phyloP scores from a whole-genome alignment of 2,329 filamentous ascomycete genomes.

The Aureobasidium sp. region DNA sequence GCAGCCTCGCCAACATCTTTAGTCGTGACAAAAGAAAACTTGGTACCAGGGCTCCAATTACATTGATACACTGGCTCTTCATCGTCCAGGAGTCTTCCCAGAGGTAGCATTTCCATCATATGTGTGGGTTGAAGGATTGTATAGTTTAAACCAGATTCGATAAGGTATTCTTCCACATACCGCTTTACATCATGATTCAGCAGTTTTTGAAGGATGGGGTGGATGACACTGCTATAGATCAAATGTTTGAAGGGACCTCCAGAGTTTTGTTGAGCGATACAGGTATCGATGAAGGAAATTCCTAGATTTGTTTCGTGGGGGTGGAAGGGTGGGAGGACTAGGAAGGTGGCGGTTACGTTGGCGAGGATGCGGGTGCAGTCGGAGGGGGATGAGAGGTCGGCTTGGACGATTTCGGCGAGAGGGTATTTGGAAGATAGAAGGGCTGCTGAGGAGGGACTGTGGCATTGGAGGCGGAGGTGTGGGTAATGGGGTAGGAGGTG shows the following conservation, averaged over 20 bases:
- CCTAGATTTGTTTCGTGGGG: slow-evolving; percentile 26
- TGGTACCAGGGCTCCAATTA: slow-evolving; percentile 17
- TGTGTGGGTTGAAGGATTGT: slow-evolving; percentile 29
- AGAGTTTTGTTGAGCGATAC: slow-evolving; percentile 15
- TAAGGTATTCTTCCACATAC: slow-evolving; percentile 28
- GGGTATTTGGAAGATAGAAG: slow-evolving; percentile 24
- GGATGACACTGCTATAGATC: slow-evolving; percentile 26
- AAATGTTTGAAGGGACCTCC: slow-evolving; percentile 25
- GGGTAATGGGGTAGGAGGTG: slow-evolving; percentile 16
- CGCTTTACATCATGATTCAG: slow-evolving; percentile 30
- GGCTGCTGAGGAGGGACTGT: slow-evolving; percentile 21
- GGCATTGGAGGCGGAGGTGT: slow-evolving; percentile 27
- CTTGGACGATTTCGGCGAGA: slow-evolving; percentile 25
- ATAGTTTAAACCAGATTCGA: slow-evolving; percentile 25
- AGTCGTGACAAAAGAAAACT: slow-evolving; percentile 21
- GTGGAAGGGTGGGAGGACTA: slow-evolving; percentile 29
- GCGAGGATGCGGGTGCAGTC: too few relatives aligned
- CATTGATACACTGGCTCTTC: slow-evolving; percentile 17
- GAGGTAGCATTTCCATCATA: slow-evolving; percentile 26
- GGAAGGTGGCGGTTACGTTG: slow-evolving; percentile 18
- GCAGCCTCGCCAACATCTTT: slow-evolving; percentile 22
- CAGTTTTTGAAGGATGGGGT: slow-evolving; percentile 27
- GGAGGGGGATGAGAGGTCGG: slow-evolving; percentile 17
- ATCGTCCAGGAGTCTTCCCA: slow-evolving; percentile 17
- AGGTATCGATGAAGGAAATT: slow-evolving; percentile 30